Evolutionary conservation across 345 rosid species (phyloP).

Genomic region (Eutrema heterophyllum): DNA sequence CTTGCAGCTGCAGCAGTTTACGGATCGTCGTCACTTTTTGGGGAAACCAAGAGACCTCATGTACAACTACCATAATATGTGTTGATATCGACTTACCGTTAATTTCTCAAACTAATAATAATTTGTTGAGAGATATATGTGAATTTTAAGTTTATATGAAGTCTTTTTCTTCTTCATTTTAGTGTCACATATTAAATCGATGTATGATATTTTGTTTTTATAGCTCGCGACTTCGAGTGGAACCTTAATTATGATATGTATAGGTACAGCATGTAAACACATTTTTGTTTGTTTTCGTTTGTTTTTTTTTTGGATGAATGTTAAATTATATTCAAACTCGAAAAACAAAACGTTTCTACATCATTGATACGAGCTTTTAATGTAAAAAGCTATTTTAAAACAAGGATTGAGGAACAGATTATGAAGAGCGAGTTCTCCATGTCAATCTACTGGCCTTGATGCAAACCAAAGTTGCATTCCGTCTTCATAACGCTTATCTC

Average conservation of each 20-base stretch:
- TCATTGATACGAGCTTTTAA: too few species aligned
- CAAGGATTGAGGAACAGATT: too few species aligned
- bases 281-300: too few species aligned
- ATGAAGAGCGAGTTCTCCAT: too few species aligned
- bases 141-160: background rate
- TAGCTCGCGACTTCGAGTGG: background rate
- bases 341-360: too few species aligned
- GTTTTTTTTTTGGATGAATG: too few species aligned
- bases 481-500: too few species aligned
- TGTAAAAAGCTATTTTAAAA: too few species aligned
- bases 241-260: background rate
- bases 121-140: background rate
- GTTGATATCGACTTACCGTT: background rate
- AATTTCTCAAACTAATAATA: background rate
- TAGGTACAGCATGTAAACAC: background rate
- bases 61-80: slow-evolving; percentile 22
- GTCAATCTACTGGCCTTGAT: too few species aligned
- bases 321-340: too few species aligned
- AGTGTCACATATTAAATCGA: background rate
- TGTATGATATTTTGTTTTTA: background rate
- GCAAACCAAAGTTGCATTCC: too few species aligned
- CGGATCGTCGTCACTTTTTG: slow-evolving; percentile 9
- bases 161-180: background rate
- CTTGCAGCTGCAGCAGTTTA: slow-evolving; percentile 25
- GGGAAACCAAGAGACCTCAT: slow-evolving; percentile 21